These are phyloP conservation scores for Saccharomycopsis fermentans DNA, from an alignment of 805 yeast genomes.

Conservation along the genomic window DNA sequence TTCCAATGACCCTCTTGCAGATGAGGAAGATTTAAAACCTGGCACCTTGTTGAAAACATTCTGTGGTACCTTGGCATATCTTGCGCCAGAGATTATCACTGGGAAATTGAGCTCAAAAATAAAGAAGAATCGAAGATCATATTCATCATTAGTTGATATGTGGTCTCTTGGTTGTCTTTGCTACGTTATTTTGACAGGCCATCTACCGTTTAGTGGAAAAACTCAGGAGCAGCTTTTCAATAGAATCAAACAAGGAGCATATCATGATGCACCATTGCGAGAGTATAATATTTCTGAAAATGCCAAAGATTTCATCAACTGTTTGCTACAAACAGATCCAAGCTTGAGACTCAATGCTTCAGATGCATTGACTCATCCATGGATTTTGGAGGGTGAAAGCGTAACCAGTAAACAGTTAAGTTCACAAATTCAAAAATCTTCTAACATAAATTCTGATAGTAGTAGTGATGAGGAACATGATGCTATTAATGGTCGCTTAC, in stretches of 20 bases:
- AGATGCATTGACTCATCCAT: conserved; percentile 68
- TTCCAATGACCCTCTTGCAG: not conserved
- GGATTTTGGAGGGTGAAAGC: conserved; percentile 41
- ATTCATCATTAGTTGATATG: conserved; percentile 86
- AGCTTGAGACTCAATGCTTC: conserved; percentile 59
- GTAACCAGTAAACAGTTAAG: not conserved
- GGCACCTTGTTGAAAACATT: conserved; percentile 88
- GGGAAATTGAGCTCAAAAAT: conserved; percentile 26
- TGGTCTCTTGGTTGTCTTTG: conserved; percentile 96
- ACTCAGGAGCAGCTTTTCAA: conserved; percentile 79
- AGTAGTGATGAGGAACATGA: not conserved
- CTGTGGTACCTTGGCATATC: conserved; percentile 94
- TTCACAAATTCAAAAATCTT: not conserved
- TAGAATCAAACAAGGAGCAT: conserved; percentile 68
- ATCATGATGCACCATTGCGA: conserved; percentile 64
- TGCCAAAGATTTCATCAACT: conserved; percentile 63
- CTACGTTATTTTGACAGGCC: conserved; percentile 86
- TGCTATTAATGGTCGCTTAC: not conserved
- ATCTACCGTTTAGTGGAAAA: conserved; percentile 87
- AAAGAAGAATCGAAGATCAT: conserved; percentile 25
- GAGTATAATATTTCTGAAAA: conserved; percentile 54
- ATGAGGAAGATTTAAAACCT: conserved; percentile 34
- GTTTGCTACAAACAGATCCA: conserved; percentile 72
- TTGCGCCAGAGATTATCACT: conserved; percentile 84
- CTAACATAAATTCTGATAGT: not conserved